Evolutionary conservation across 192 early-diverging fungal genomes (phyloP), one percentile per base, ranked within the genome.

Genomic region (Umbelopsis isabellina): DNA sequence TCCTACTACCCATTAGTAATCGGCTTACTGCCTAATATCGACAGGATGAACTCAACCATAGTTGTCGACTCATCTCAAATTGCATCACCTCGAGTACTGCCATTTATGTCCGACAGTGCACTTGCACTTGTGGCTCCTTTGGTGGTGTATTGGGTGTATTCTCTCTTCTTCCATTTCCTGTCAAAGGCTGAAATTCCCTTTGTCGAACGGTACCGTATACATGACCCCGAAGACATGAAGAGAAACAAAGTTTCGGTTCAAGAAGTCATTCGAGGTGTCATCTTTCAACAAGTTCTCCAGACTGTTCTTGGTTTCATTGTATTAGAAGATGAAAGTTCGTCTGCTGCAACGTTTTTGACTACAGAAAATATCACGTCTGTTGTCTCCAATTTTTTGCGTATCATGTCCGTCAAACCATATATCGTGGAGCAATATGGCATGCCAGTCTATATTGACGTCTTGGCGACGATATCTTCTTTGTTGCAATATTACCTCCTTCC

Each of bases 121-220:
- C 65, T 84, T 47, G 76, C 87, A 9, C 69, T 89, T 22, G 66
- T 87, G 49, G 53, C 85, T 37, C 90, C 92, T 3, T 47, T 91
- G 35, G 72, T 83, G 9, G 76, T 82, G 18, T 93, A 93, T 75
- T 93, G 90, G 90, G 52, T 78, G 8, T 93, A 92, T 73, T 91
- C 87, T 1, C 75, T 88, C 11, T 75, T 88, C 51, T 89, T 88
- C 47, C 88, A 87, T 75, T 75, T 86, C 55, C 74, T 92, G 50
- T 89, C 90, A 12, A 72, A 76, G 65, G 70, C 83, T 15, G 77
- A 89, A 52, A 72, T 87, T 18, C 83, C 88, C 12, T 83, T 82
- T 50, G 78, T 91, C 50, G 92, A 93, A 71, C 76, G 89, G 71
- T 91, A 92, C 71, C 78, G 90, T 33, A 86, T 93, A 77, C 79